phyloP scores from a whole-genome alignment of 768 basidiomycete species.

The Suillus alpinus region DNA sequence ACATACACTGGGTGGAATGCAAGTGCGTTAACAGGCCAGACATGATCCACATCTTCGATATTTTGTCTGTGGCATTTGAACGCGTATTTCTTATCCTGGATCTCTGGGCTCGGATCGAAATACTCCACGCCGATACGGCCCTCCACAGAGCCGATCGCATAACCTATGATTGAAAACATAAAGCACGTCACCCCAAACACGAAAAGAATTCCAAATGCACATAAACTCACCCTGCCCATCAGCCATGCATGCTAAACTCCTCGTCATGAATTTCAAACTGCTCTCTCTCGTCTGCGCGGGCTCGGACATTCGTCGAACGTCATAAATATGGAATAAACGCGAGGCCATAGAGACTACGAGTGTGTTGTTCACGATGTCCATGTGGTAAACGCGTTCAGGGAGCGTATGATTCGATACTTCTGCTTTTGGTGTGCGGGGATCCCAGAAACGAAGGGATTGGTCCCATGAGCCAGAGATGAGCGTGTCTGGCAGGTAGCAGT shows the following conservation, averaged over 20 bases:
- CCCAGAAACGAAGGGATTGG: constrained; percentile 84
- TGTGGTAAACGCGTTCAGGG: constrained; percentile 82
- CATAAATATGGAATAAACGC: constrained; percentile 86
- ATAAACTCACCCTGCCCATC: constrained; percentile 74
- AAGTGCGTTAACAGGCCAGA: constrained; percentile 94
- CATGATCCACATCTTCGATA: constrained; percentile 88
- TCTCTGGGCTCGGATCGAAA: constrained; percentile 75
- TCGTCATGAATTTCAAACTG: constrained; percentile 93
- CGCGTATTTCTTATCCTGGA: constrained; percentile 78
- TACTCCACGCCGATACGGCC: constrained; percentile 98
- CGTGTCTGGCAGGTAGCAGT: constrained; percentile 41
- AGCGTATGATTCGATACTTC: constrained; percentile 59
- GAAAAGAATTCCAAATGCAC: neutral
- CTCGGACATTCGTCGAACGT: constrained; percentile 72
- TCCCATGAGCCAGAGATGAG: constrained; percentile 94
- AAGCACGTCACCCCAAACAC: neutral
- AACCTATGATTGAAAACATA: constrained; percentile 49
- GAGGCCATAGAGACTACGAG: constrained; percentile 94
- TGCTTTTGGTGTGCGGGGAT: constrained; percentile 59
- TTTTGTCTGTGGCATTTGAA: constrained; percentile 96
- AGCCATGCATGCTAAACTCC: constrained; percentile 87
- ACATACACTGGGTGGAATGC: constrained; percentile 88
- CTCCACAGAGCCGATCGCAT: constrained; percentile 90
- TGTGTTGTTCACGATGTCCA: constrained; percentile 74
- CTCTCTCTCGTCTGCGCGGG: constrained; percentile 85